Evolutionary conservation across 257 asterid species (phyloP).

Genomic region (Gentiana macrophylla): DNA sequence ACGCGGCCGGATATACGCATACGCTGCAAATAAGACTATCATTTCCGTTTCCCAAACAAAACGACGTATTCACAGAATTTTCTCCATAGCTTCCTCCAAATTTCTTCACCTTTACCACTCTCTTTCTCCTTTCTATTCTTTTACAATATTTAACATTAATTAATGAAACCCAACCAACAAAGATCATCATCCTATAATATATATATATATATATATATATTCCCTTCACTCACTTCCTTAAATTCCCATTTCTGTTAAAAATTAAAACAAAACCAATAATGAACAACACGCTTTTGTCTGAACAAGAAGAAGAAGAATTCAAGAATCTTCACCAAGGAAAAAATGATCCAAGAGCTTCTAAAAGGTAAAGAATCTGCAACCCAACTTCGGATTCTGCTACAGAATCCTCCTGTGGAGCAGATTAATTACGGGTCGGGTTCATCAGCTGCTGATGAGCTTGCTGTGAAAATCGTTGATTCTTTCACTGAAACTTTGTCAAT

Average conservation of each 20-base stretch:
- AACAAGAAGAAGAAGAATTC: not conserved
- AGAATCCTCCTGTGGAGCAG: slow-evolving; percentile 4
- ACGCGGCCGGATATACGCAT: too few relatives aligned
- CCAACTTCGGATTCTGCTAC: slow-evolving; percentile 33
- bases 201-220: not conserved
- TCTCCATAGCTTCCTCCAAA: slow-evolving; percentile 12
- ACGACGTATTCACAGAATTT: not conserved
- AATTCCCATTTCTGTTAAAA: not conserved
- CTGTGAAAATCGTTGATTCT: slow-evolving; percentile 29
- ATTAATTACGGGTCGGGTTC: slow-evolving; percentile 9
- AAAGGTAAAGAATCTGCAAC: slow-evolving; percentile 33
- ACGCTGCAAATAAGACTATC: too few relatives aligned
- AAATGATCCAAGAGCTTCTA: slow-evolving; percentile 10
- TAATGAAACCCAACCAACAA: too few relatives aligned
- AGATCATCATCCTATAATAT: not conserved
- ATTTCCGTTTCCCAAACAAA: too few relatives aligned
- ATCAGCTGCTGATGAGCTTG: slow-evolving; percentile 14
- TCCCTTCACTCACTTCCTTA: not conserved
- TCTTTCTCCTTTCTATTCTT: slow-evolving; percentile 14
- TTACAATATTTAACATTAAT: not conserved
- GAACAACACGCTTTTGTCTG: not conserved
- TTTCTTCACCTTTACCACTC: slow-evolving; percentile 25
- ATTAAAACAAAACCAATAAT: too few relatives aligned
- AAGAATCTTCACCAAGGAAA: too few relatives aligned
- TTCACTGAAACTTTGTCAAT: slow-evolving; percentile 26